Base-by-base conservation (phyloP, 2,329 filamentous ascomycete species). In the Lithohypha guttulata region DNA sequence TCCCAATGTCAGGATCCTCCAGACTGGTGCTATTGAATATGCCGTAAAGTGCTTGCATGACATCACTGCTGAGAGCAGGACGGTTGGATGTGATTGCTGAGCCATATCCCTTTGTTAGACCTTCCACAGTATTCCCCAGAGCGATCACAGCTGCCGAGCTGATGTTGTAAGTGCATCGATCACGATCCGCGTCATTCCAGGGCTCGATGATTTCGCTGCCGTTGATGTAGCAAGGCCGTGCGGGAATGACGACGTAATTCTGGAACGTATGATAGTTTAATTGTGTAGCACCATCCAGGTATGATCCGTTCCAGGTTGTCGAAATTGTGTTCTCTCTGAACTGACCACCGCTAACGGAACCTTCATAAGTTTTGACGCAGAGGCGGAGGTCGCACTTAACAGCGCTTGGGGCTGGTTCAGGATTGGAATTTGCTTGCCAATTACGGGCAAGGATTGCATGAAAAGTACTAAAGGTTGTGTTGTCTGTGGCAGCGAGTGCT, bases 341-440 rank as follows among this genome's bases (percentile, higher is more conserved):
- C 23, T 25, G 23, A 6, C 51, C 53, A 1, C 42, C 35, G 4
- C 37, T 33, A 1, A 55, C 48, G 5, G 27, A 28, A 5, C 50
- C 40, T 13, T 50, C 30, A 36, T 51, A 53, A 1, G 51, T 51
- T 4, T 49, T 22, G 15, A 55, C 42, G 34, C 51, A 54, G 28
- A 53, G 51, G 26, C 48, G 54, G 3, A 54, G 23, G 0, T 44
- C 42, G 21, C 51, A 55, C 38, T 55, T 47, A 2, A 50, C 50
- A 11, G 51, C 51, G 22, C 40, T 49, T 31, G 48, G 13, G 5
- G 32, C 11, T 8, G 8, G 14, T 9, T 21, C 10, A 6, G 18
- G 18, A 14, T 14, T 18, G 6, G 32, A 11, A 10, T 17, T 14
- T 8, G 6, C 32, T 9, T 34, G 6, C 32, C 32, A 34, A 6